These are phyloP conservation scores for Russula emetica DNA, from an alignment of 768 basidiomycete genomes.

Conservation along the genomic window DNA sequence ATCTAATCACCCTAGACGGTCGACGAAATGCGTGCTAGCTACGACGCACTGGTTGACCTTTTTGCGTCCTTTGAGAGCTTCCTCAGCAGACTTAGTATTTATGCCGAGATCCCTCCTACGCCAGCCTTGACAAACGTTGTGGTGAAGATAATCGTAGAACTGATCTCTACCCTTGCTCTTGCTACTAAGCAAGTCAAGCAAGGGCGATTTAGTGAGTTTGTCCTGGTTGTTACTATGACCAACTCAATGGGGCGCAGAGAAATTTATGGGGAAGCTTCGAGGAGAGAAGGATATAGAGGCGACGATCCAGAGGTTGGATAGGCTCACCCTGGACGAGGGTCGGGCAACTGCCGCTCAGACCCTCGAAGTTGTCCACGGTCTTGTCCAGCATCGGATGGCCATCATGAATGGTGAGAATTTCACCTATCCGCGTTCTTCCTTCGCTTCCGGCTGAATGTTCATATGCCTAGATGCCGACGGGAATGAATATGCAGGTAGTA, in stretches of 20 bases:
- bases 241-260: not conserved
- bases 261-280: constrained; percentile 1
- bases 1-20: not conserved
- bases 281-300: constrained; percentile 11
- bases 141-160: not conserved
- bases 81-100: constrained; percentile 2
- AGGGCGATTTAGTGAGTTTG: constrained; percentile 3
- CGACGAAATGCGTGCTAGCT: not conserved
- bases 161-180: not conserved
- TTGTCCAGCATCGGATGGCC: not conserved
- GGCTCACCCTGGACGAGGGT: constrained; percentile 7
- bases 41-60: not conserved
- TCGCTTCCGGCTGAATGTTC: not conserved
- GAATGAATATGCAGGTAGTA: not conserved
- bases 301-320: not conserved
- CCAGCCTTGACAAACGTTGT: not conserved
- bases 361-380: not conserved
- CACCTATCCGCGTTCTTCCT: not conserved
- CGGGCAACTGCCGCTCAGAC: not conserved
- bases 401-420: not conserved
- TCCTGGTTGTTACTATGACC: not conserved
- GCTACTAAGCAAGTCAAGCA: constrained; percentile 9
- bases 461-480: not conserved
- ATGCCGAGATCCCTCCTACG: not conserved
- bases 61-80: constrained; percentile 9